These are phyloP conservation scores for Fusarium decemcellulare DNA, from an alignment of 2,329 filamentous ascomycete species.

Conservation along the genomic window DNA sequence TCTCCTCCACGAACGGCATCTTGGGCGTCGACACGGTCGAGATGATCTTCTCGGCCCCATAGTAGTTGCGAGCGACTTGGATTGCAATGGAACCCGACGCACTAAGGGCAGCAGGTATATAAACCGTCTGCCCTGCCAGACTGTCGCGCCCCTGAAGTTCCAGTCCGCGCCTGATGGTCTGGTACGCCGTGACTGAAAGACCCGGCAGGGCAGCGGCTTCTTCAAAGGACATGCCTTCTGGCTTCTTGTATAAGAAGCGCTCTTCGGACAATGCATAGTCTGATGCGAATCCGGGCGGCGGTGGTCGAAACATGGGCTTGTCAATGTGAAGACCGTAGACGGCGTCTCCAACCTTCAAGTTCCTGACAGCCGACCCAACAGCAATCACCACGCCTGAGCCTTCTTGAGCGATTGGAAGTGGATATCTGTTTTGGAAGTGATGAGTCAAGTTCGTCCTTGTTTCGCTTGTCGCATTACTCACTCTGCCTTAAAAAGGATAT, in stretches of 20 bases:
- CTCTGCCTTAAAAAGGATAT: slow-evolving; percentile 46
- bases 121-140: slow-evolving; percentile 65
- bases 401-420: slow-evolving; percentile 47
- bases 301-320: slow-evolving; percentile 53
- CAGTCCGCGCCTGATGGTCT: slow-evolving; percentile 58
- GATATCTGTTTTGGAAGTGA: slow-evolving; percentile 34
- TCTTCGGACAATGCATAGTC: slow-evolving; percentile 58
- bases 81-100: slow-evolving; percentile 61
- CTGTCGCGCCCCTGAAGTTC: slow-evolving; percentile 52
- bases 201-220: slow-evolving; percentile 55
- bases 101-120: slow-evolving; percentile 65
- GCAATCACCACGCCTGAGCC: slow-evolving; percentile 52
- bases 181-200: slow-evolving; percentile 59
- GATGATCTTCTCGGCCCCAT: slow-evolving; percentile 62
- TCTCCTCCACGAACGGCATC: slow-evolving; percentile 58
- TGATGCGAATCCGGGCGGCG: slow-evolving; percentile 52
- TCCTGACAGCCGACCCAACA: slow-evolving; percentile 46
- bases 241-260: slow-evolving; percentile 52
- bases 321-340: slow-evolving; percentile 57
- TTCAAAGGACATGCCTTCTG: slow-evolving; percentile 50
- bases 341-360: slow-evolving; percentile 51
- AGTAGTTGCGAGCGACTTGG: slow-evolving; percentile 66
- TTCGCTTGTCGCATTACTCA: slow-evolving; percentile 32
- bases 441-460: neutral
- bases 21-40: slow-evolving; percentile 68